Evolutionary conservation across 495 filamentous ascomycete species (phyloP), one percentile per base, ranked within the genome.

Genomic region (Aspergillus hancockii): DNA sequence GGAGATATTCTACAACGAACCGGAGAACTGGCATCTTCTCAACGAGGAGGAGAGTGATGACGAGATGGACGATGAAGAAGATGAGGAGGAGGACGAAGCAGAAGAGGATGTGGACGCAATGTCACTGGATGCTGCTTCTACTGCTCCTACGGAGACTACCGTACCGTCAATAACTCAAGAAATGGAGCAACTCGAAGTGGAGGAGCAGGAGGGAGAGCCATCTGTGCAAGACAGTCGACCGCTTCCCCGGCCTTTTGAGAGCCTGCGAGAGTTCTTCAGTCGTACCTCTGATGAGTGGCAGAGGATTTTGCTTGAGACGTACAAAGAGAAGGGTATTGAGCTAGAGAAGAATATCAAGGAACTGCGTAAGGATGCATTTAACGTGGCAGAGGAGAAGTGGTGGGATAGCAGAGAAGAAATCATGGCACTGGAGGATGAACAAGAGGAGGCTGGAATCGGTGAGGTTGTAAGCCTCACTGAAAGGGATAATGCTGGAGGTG

Each of bases 401-500:
- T 98, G 94, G 94, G 94, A 97, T 78, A 93, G 90, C 70, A 81
- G 94, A 64, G 94, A 98, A 73, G 94, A 98, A 75, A 90, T 98
- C 60, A 89, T 86, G 58, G 90, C 87, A 8, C 77, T 97, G 62
- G 94, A 98, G 75, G 93, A 97, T 74, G 93, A 96, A 75, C 93
- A 97, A 72, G 92, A 97, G 75, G 92, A 90, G 40, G 91, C 93
- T 28, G 94, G 94, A 18, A 97, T 97, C 75, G 89, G 92, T 8
- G 94, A 98, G 75, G 90, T 98, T 25, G 90, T 98, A 25, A 94
- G 86, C 69, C 79, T 97, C 52, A 85, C 83, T 57, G 92, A 96
- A 58, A 79, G 85, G 60, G 85, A 83, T 13, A 79, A 80, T 57
- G 73, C 69, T 56, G 84, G 83, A 16, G 83, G 83, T 54, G 79